These are phyloP conservation scores for Monosporozyma yasuniensis DNA, from an alignment of 805 yeast species.

Conservation along the genomic window DNA sequence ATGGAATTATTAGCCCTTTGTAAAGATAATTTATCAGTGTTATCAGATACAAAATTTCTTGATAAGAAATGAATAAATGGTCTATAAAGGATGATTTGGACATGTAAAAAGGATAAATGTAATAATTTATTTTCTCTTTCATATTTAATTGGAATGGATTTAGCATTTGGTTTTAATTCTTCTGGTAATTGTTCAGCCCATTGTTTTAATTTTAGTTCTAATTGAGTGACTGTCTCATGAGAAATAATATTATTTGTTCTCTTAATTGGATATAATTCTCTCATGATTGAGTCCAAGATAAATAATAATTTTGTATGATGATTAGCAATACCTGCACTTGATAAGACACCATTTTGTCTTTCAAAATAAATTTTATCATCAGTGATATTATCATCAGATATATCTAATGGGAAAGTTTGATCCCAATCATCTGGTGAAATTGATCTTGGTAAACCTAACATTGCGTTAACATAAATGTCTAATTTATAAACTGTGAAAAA, in stretches of 20 bases:
- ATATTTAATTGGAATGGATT: conserved; percentile 36
- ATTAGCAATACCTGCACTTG: conserved; percentile 55
- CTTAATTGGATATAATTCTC: conserved; percentile 56
- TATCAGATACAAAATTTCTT: conserved; percentile 37
- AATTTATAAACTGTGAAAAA: conserved; percentile 85
- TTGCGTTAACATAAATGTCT: conserved; percentile 85
- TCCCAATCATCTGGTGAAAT: conserved; percentile 67
- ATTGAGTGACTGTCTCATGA: conserved; percentile 45
- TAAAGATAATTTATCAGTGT: conserved; percentile 36
- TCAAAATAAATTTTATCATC: conserved; percentile 36
- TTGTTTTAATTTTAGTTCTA: conserved; percentile 61
- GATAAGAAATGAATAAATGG: conserved; percentile 74
- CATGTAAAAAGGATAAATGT: conserved; percentile 67
- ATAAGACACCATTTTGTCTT: conserved; percentile 20
- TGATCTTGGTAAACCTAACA: conserved; percentile 74
- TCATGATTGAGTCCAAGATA: conserved; percentile 62
- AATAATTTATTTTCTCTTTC: conserved; percentile 67
- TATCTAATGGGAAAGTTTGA: conserved; percentile 73
- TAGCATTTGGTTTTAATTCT: conserved; percentile 52
- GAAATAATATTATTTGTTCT: conserved; percentile 28
- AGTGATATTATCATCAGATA: conserved; percentile 81
- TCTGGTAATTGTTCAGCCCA: conserved; percentile 69
- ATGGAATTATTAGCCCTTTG: conserved; percentile 79
- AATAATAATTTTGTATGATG: conserved; percentile 70
- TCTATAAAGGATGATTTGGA: conserved; percentile 75